Base-by-base conservation (phyloP, 73 alveolate genomes). In the Paramecium octaurelia region DNA sequence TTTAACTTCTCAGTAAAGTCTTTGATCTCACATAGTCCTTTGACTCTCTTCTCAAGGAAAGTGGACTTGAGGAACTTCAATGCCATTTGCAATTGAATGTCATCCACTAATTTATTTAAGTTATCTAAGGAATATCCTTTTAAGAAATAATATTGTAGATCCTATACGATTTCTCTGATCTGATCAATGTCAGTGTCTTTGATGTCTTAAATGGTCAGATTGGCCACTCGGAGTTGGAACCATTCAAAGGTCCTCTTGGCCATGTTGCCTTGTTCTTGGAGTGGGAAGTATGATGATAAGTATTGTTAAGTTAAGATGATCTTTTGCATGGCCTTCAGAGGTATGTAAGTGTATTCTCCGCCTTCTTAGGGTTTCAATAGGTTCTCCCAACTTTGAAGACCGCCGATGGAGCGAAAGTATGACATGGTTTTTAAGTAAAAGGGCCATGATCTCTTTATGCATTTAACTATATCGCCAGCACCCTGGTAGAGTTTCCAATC, bases 11-110 rank as follows among this genome's bases (percentile, higher is more conserved):
- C 94, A 29, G 69, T 70, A 23, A 94, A 69, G 8, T 95, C 98
- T 50, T 93, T 94, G 9, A 95, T 84, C 34, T 95, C 98, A 83
- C 88, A 86, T 1, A 95, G 50, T 8, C 97, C 98, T 59, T 94
- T 85, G n/a, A 95, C 95, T 69, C 95, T 85, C 58, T 88, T 95
- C 57, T 95, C 98, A 20, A 95, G 71, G 88, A 86, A 95, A 9
- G 96, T 94, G 34, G 95, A 71, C 58, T 88, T 95, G 70, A 95
- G 27, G 60, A 80, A 94, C 84, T 88, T 92, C 34, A 77, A 36
- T 12, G 96, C 95, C n/a, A 95, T 6, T 48, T 83, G 8, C 34
- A 95, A 92, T 85, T 95, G 92, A 34, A 64, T 57, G 7, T 59
- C 70, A 40, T 95, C 98, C 1, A 92, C 73, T 9, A 77, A 11